phyloP scores from a whole-genome alignment of 1,284 basidiomycete genomes.

The Tilletia caries region DNA sequence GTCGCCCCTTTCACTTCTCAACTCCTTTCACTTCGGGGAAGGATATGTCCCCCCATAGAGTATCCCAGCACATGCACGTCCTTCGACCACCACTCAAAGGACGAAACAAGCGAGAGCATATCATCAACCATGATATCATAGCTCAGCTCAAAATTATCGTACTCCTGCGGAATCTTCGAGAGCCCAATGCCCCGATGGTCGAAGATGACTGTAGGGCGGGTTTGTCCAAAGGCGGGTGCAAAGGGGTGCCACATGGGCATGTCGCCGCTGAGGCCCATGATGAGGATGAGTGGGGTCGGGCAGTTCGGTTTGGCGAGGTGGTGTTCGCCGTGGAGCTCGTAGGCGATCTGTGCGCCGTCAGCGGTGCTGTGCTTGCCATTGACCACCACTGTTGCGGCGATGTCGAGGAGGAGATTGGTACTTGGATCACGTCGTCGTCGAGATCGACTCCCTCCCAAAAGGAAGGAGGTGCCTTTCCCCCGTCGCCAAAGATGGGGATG shows the following conservation, averaged over 20 bases:
- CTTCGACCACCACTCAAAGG: slow-evolving; percentile 22
- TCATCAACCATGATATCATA: slow-evolving; percentile 42
- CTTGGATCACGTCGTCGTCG: background rate
- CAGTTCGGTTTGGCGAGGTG: background rate
- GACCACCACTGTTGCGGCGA: background rate
- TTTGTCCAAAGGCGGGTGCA: slow-evolving; percentile 27
- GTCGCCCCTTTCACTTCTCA: too few species aligned
- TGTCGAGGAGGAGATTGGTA: background rate
- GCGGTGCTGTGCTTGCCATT: slow-evolving; percentile 12
- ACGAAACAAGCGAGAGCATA: slow-evolving; percentile 29
- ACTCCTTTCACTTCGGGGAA: slow-evolving; percentile 33
- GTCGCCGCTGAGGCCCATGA: slow-evolving; percentile 48
- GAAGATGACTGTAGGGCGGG: slow-evolving; percentile 36
- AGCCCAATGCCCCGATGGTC: slow-evolving; percentile 48
- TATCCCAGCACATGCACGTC: slow-evolving; percentile 43
- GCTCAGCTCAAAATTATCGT: slow-evolving; percentile 31
- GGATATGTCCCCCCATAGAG: slow-evolving; percentile 49
- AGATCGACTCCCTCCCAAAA: too few species aligned
- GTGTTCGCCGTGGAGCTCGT: slow-evolving; percentile 22
- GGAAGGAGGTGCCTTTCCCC: too few species aligned
- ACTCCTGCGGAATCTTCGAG: slow-evolving; percentile 29
- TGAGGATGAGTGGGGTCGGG: slow-evolving; percentile 32
- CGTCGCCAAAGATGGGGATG: too few species aligned
- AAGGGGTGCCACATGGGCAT: slow-evolving; percentile 48
- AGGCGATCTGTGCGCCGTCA: slow-evolving; percentile 35